phyloP scores from a whole-genome alignment of 306 rosid species.

The Trifolium fragiferum region DNA sequence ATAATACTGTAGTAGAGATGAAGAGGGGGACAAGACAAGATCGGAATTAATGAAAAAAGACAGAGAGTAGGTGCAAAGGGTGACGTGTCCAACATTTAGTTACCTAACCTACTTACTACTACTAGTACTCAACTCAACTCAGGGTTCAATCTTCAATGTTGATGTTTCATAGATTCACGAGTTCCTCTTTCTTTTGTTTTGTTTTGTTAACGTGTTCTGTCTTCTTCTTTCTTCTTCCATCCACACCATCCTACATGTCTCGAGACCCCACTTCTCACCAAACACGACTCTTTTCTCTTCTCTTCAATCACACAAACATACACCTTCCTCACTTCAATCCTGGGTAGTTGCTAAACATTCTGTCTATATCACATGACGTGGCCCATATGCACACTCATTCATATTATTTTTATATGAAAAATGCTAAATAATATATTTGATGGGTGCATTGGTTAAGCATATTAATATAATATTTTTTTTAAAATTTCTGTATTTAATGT shows the following conservation, averaged over 20 bases:
- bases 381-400: slow-evolving; percentile 26
- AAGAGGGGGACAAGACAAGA: too few species aligned
- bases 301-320: neutral
- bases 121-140: neutral
- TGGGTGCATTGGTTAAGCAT: too few species aligned
- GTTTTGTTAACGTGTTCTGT: neutral
- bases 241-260: neutral
- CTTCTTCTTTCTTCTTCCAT: neutral
- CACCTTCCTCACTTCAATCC: neutral
- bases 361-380: slow-evolving; percentile 43
- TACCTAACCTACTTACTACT: slow-evolving; percentile 35
- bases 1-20: too few species aligned
- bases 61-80: slow-evolving; percentile 41
- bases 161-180: slow-evolving; percentile 28
- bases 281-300: slow-evolving; percentile 10
- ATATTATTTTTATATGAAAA: too few species aligned
- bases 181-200: neutral
- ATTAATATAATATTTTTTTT: too few species aligned
- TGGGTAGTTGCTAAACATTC: slow-evolving; percentile 36
- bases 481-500: too few species aligned
- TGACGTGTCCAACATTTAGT: slow-evolving; percentile 41
- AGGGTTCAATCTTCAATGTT: slow-evolving; percentile 31
- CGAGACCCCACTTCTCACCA: slow-evolving; percentile 42
- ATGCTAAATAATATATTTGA: too few species aligned
- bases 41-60: slow-evolving; percentile 45